Base-by-base conservation (phyloP, 2,329 filamentous ascomycete species). In the Sporothrix protearum region DNA sequence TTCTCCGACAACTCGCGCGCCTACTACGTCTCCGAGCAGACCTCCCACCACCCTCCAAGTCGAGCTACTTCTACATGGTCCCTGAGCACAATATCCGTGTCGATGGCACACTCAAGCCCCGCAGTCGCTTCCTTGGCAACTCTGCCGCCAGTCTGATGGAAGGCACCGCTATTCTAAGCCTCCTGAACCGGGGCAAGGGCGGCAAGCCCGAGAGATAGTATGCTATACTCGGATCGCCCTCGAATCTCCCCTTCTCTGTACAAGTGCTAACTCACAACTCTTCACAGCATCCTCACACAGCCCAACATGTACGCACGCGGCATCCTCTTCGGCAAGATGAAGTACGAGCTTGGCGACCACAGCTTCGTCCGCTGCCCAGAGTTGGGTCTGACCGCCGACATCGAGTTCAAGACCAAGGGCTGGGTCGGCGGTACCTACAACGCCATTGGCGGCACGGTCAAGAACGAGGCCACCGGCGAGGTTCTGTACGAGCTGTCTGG, bases 281-380 rank as follows among this genome's bases (percentile, higher is more conserved):
- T 25, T 42, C 72, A 71, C 76, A 96, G 93, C 81, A 92, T 96
- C 78, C 82, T 98, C 69, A 98, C 96, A 4, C 96, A 99, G 78
- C 96, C 96, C 22, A 99, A 99, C 83, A 99, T 99, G 94, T 99
- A 99, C 80, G 96, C 95, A 28, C 89, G 96, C 74, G 95, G 96
- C 47, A 98, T 99, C 73, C 85, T 99, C 9, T 97, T 99, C 78
- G 96, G 96, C 64, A 98, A 97, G 81, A 98, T 99, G 96, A 98
- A 97, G 81, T 99, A 98, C 81, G 96, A 99, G 83, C 88, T 99
- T 8, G 96, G 95, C 75, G 95, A 98, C 80, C 94, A 97, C 83
- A 97, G 94, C 79, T 93, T 94, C 77, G 92, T 99, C 25, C 88
- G 91, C 75, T 98, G 96, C 80, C 93, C 95, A 0, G 95, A 98